Base-by-base conservation (phyloP, 805 yeast genomes). In the Maudiozyma pseudohumilis region DNA sequence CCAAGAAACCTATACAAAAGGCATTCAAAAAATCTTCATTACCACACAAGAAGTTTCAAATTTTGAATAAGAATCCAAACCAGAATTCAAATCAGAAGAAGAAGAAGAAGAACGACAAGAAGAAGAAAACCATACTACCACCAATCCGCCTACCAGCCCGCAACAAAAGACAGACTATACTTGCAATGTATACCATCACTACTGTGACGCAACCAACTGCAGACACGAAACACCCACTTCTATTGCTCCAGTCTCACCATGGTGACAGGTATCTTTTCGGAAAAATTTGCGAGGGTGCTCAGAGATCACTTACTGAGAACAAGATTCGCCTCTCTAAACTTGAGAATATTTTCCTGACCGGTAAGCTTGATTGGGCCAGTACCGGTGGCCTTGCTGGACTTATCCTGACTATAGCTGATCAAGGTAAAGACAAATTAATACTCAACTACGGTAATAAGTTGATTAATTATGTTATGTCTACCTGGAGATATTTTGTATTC, bases 361-460 rank as follows among this genome's bases (percentile, higher is more conserved):
- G 98, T 3, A 64, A 64, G n/a, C 43, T 83, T 9, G 59, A 70
- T 38, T 89, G 96, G 96, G 56, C 70, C 5, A 69, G 79, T n/a
- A 62, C 86, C 2, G 85, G 94, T n/a, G 98, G 98, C 0, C 59
- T 89, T 6, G 96, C 97, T 0, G 98, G 98, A 0, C 62, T 85
- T 49, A 73, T 89, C 34, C 62, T 89, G 35, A 85, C 96, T 0
- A 66, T 82, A 11, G 77, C 84, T 40, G 96, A 86, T 48, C 82
- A 85, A 48, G 87, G 86, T 2, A 67, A 70, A 43, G 69, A 71
- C 34, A 66, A 66, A 6, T 54, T 83, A 27, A 68, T 68, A n/a
- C 61, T 85, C 0, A 69, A 61, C 48, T 72, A 75, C 34, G 73
- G 78, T n/a, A 64, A 60, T 32, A 53, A 63, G 2, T 52, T 74